phyloP scores from a whole-genome alignment of 1,284 basidiomycete species.

The Sporisorium reilianum region DNA sequence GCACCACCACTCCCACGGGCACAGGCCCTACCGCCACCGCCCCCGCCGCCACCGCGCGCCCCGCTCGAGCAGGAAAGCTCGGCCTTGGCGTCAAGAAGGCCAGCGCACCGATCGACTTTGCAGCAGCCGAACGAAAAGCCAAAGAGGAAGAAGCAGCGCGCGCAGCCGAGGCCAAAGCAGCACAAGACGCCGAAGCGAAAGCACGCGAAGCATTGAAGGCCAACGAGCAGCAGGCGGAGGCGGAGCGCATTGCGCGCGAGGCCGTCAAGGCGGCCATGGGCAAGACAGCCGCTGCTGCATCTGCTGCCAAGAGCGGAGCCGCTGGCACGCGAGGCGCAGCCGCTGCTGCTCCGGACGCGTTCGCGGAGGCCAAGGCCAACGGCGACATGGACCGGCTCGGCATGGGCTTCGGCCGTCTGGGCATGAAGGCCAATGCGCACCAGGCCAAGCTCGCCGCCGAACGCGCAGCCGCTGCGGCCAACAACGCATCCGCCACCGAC shows the following conservation, averaged over 20 bases:
- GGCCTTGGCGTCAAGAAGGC: conserved; percentile 64
- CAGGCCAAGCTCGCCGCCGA: conserved; percentile 55
- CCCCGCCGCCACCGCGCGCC: conserved; percentile 32
- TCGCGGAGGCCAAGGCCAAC: conserved; percentile 70
- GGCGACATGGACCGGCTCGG: conserved; percentile 77
- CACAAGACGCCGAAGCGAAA: conserved; percentile 52
- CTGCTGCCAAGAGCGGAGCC: conserved; percentile 15
- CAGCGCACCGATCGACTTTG: conserved; percentile 62
- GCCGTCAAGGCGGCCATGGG: conserved; percentile 52
- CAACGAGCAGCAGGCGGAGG: conserved; percentile 49
- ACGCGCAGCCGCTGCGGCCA: conserved; percentile 47
- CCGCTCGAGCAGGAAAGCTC: conserved; percentile 58
- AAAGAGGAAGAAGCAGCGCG: conserved; percentile 60
- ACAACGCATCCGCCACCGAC: conserved; percentile 29
- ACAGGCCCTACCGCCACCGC: conserved; percentile 37
- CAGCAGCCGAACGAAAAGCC: conserved; percentile 65
- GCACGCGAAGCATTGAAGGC: conserved; percentile 46
- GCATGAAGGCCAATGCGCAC: conserved; percentile 69
- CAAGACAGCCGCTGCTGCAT: conserved; percentile 26
- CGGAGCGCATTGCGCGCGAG: conserved; percentile 56
- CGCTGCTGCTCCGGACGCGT: conserved; percentile 23
- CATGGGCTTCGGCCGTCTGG: conserved; percentile 85
- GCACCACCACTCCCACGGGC: conserved; percentile 48
- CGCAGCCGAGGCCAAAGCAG: conserved; percentile 40
- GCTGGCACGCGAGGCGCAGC: conserved; percentile 29